phyloP scores from a whole-genome alignment of 2,329 filamentous ascomycete species.

The Penicillium corylophilum region DNA sequence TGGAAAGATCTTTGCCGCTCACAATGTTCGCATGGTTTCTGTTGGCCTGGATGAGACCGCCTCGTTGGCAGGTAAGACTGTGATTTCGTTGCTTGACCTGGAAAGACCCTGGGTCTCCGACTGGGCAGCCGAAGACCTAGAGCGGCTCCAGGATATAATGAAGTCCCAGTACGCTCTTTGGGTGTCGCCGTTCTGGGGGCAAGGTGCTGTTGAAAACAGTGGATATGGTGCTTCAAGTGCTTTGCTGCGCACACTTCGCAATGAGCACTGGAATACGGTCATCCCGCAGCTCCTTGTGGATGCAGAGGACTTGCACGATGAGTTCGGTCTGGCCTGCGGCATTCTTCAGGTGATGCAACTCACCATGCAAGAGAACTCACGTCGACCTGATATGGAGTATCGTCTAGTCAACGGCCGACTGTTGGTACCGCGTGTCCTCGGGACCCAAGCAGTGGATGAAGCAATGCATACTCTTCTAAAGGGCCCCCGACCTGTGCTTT shows the following conservation, averaged over 20 bases:
- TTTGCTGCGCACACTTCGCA: conserved; percentile 26
- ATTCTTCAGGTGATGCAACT: conserved; percentile 17
- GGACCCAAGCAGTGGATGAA: conserved; percentile 12
- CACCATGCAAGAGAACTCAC: conserved; percentile 11
- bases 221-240: conserved; percentile 21
- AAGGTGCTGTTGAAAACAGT: conserved; percentile 12
- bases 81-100: conserved; percentile 22
- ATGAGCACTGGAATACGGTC: conserved; percentile 20
- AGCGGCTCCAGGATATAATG: conserved; percentile 11
- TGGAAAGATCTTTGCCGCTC: conserved; percentile 11
- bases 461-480: conserved; percentile 16
- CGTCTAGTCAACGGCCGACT: conserved; percentile 13
- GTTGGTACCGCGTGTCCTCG: conserved; percentile 12
- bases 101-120: conserved; percentile 10
- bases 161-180: conserved; percentile 20
- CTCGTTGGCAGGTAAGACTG: conserved; percentile 13
- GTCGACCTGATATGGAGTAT: conserved; percentile 15
- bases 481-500: conserved; percentile 12
- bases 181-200: conserved; percentile 16
- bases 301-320: conserved; percentile 9
- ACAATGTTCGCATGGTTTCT: conserved; percentile 10
- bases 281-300: conserved; percentile 23
- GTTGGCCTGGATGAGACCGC: conserved; percentile 10
- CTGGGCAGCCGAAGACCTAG: conserved; percentile 12
- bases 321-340: conserved; percentile 6